Conservation (phyloP, 169 alveolate species). For the Cryptosporidium ryanae region DNA sequence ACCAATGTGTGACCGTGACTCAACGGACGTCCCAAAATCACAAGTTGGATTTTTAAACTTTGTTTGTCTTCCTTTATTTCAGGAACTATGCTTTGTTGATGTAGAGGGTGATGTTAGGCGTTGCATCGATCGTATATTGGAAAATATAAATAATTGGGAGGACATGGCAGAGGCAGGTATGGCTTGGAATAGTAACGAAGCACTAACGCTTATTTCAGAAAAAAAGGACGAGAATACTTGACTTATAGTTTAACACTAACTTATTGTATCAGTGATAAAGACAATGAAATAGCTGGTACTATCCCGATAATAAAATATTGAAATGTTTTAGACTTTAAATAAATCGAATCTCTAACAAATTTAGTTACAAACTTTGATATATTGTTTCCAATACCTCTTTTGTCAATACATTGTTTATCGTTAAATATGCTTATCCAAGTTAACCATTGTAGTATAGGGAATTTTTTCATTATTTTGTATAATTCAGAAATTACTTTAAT, state of each 20-base stretch:
- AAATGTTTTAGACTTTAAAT: slow-evolving; percentile 37
- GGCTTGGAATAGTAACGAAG: slow-evolving; percentile 66
- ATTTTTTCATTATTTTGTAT: slow-evolving; percentile 28
- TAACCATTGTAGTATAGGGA: slow-evolving; percentile 56
- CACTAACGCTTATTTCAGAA: slow-evolving; percentile 46
- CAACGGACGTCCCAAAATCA: slow-evolving; percentile 91
- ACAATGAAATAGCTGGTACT: slow-evolving; percentile 28
- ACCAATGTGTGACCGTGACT: slow-evolving; percentile 93
- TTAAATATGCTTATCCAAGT: slow-evolving; percentile 25
- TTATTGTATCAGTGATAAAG: slow-evolving; percentile 3
- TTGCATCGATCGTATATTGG: slow-evolving; percentile 66
- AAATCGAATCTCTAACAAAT: slow-evolving; percentile 21
- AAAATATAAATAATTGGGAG: slow-evolving; percentile 67
- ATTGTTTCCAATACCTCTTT: neutral
- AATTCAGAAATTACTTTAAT: neutral
- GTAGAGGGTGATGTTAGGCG: slow-evolving; percentile 68
- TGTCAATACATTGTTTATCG: neutral
- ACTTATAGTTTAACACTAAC: neutral
- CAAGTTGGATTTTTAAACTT: slow-evolving; percentile 93
- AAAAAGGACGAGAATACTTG: neutral
- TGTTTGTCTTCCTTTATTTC: slow-evolving; percentile 91
- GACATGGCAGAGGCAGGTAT: slow-evolving; percentile 75
- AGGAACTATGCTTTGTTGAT: slow-evolving; percentile 77
- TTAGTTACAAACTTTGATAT: slow-evolving; percentile 6
- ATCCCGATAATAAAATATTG: slow-evolving; percentile 20